Evolutionary conservation across 371 early-diverging fungal species (phyloP), one percentile per base, ranked within the genome.

Genomic region (Encephalitozoon romaleae): DNA sequence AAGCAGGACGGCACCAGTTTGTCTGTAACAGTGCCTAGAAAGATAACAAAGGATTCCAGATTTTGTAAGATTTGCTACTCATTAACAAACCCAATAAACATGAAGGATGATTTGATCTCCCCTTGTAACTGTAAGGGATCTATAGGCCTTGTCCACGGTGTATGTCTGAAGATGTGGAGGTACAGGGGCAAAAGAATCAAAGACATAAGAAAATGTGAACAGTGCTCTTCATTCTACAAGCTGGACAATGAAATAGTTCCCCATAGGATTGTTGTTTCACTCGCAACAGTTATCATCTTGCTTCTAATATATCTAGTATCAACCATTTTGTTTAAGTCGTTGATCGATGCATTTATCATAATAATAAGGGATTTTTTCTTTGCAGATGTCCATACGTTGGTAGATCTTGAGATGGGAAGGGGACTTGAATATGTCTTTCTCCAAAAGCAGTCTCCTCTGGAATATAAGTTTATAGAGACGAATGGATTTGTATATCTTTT

Each of bases 71-170:
- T 86, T n/a, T 86, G 86, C 74, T 84, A 82, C 67, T 72, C 65
- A 38, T 30, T 70, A 30, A 75, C 67, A 39, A 78, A 83, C 59
- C 83, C 84, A 21, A 23, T 83, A n/a, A 70, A 53, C 25, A 34
- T 38, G 23, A 45, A 34, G n/a, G 70, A 65, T 11, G 85, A 83
- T 65, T 52, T 86, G 25, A 82, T 86, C 32, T 74, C 82, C 6
- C 86, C 86, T 38, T 86, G 86, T 59, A 70, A 76, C 43, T 86
- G 86, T 67, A 84, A 82, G 68, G 86, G 86, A 25, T 74, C 81
- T 25, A 69, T 86, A 8, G 83, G 85, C 66, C 84, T 79, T 51
- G 84, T 86, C 49, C 86, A 86, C 49, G 70, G 52, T 11, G 63
- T 51, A 25, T 86, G 86, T 69, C 63, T 86, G 26, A 80, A 78